Percentiles rank a stretch among this genome's conserved stretches.
phyloP scores from a whole-genome alignment of 148 eudicot genomes.

The Arctostaphylos glauca region DNA sequence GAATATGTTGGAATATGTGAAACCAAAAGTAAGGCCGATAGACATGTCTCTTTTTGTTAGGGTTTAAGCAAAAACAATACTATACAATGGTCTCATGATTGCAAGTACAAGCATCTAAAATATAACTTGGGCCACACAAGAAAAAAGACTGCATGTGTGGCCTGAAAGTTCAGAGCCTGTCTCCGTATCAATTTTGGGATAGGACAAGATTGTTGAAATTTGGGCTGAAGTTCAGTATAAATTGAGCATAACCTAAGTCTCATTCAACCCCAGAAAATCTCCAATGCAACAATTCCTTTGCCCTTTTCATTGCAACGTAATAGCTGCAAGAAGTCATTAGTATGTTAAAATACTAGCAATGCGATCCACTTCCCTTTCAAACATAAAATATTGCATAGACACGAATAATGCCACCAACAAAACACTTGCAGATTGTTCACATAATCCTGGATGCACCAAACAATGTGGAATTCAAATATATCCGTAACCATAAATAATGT shows the following conservation, averaged over 20 bases:
- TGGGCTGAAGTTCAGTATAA: slow-evolving; percentile 4
- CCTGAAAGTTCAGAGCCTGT: neutral
- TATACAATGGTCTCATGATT: neutral
- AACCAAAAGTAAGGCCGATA: neutral
- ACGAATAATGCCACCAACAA: neutral
- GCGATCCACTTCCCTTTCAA: neutral
- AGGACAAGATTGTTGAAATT: neutral
- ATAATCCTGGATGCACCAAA: neutral
- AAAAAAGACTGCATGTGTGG: neutral
- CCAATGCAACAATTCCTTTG: neutral
- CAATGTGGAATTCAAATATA: neutral
- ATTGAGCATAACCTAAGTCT: neutral
- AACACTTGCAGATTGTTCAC: neutral
- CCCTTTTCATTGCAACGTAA: neutral
- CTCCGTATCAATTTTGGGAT: neutral
- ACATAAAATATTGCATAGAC: neutral
- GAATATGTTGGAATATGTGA: neutral
- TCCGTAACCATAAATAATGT: neutral
- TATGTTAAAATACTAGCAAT: neutral
- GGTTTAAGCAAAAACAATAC: neutral
- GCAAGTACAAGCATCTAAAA: neutral
- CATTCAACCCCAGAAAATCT: neutral
- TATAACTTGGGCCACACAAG: neutral
- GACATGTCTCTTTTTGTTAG: too few relatives aligned
- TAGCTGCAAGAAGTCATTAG: neutral